Conservation (phyloP, 1,284 basidiomycete genomes). For the Ceratobasidium sp. region DNA sequence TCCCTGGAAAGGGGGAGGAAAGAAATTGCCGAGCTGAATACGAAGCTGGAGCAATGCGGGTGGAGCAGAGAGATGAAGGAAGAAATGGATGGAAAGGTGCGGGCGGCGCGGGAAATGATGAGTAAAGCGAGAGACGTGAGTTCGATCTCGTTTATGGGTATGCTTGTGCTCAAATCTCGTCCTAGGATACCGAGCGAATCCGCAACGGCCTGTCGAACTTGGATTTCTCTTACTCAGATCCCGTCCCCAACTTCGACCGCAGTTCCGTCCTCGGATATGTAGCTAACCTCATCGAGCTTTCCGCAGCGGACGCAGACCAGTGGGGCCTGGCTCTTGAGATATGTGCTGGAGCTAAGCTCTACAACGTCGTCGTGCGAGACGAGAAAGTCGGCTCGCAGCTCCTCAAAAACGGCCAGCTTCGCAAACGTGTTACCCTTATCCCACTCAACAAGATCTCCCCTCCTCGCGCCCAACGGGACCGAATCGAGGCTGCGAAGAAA, state of each 20-base stretch:
- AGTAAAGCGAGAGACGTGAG: conserved; percentile 75
- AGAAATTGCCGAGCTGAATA: conserved; percentile 72
- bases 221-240: conserved; percentile 88
- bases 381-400: conserved; percentile 90
- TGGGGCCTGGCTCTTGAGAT: conserved; percentile 95
- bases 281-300: conserved; percentile 85
- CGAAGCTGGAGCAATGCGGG: conserved; percentile 72
- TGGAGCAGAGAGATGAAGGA: conserved; percentile 86
- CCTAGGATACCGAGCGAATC: conserved; percentile 78
- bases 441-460: conserved; percentile 89
- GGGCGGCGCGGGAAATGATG: conserved; percentile 70
- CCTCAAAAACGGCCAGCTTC: conserved; percentile 84
- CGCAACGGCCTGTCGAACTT: conserved; percentile 78
- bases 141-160: conserved; percentile 44
- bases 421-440: conserved; percentile 93
- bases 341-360: conserved; percentile 91
- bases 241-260: conserved; percentile 86
- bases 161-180: conserved; percentile 3
- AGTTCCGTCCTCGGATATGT: conserved; percentile 93
- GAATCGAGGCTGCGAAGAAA: conserved; percentile 80
- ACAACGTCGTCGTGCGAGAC: conserved; percentile 94
- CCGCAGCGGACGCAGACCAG: conserved; percentile 72
- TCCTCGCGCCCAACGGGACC: conserved; percentile 57
- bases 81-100: conserved; percentile 70
- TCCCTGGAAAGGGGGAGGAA: conserved; percentile 74